Base-by-base conservation (phyloP, 1,284 basidiomycete genomes). In the Dichomitus squalens region DNA sequence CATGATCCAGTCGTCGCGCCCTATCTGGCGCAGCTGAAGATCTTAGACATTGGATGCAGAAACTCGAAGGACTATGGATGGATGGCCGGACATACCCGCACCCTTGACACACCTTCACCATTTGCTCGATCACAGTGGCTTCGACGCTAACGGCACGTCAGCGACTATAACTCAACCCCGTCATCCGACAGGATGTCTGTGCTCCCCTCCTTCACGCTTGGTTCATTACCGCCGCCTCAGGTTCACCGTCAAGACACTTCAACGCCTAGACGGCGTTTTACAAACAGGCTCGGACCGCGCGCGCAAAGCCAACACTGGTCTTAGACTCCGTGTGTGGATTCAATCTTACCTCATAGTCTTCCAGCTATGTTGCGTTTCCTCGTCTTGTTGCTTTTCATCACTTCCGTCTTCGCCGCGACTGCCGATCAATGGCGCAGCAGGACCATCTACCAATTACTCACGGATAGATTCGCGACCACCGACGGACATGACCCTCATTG, bases 391-490 rank as follows among this genome's bases (percentile, higher is more conserved):
- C 59, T 71, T n/a, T 50, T 67, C 14, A 64, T 57, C 7, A 49
- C 57, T 4, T 59, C 66, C 16, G 66, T 63, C 2, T 56, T 68
- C 18, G 66, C 68, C 8, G 69, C 68, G 14, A 62, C 62, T n/a
- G 63, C 69, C 2, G 60, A 64, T n/a, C 59, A 70, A 46, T 65
- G 60, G 64, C 61, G 52, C 48, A 63, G 55, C 50, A 51, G 58
- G 27, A 49, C 64, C 7, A 63, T 65, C 54, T 65, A 63, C 44
- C 67, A 68, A 64, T 67, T 70, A 25, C 79, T 92, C 41, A 88
- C 87, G 1, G 89, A 92, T 68, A 83, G 90, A 11, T 92, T 85
- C 66, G 86, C 88, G 7, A 79, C 83, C 62, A 68, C 82, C 2
- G 75, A 81, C 3, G 80, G 78, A 33, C 75, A 80, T 1, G 77